phyloP scores from a whole-genome alignment of 257 asterid genomes.

The Thymus mandschuricus region DNA sequence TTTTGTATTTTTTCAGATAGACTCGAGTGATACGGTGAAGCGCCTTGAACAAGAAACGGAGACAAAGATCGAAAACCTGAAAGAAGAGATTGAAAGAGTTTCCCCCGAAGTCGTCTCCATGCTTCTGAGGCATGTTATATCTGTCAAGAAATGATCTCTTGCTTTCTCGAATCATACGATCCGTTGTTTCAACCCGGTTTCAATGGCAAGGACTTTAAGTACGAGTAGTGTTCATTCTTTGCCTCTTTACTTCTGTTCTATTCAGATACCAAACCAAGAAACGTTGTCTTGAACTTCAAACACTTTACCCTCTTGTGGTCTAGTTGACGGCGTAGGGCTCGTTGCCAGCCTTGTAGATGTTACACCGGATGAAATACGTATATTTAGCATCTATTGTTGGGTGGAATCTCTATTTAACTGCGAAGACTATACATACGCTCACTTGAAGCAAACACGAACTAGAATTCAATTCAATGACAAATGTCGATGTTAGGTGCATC shows the following conservation, averaged over 20 bases:
- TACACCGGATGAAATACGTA: not conserved
- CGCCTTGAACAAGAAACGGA: slow-evolving; percentile 84
- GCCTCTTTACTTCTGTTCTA: not conserved
- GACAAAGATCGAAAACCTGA: slow-evolving; percentile 66
- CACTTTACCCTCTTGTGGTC: not conserved
- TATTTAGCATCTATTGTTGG: too few relatives aligned
- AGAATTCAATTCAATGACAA: too few relatives aligned
- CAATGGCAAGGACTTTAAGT: not conserved
- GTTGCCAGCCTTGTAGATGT: not conserved
- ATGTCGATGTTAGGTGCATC: too few relatives aligned
- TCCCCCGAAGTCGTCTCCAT: slow-evolving; percentile 73
- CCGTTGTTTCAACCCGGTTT: not conserved
- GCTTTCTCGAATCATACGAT: not conserved
- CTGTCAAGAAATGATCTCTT: slow-evolving; percentile 60
- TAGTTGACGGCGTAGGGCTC: not conserved
- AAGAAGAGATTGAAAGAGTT: slow-evolving; percentile 62
- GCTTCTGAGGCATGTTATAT: slow-evolving; percentile 85
- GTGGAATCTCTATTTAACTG: too few relatives aligned
- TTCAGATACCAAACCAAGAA: not conserved
- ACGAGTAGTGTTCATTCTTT: not conserved
- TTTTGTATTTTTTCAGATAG: slow-evolving; percentile 42
- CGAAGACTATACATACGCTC: too few relatives aligned
- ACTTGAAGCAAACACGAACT: too few relatives aligned
- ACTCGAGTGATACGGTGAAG: slow-evolving; percentile 85
- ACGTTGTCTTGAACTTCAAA: not conserved